Base-by-base conservation (phyloP, 495 filamentous ascomycete species). In the Penicillium subrubescens region DNA sequence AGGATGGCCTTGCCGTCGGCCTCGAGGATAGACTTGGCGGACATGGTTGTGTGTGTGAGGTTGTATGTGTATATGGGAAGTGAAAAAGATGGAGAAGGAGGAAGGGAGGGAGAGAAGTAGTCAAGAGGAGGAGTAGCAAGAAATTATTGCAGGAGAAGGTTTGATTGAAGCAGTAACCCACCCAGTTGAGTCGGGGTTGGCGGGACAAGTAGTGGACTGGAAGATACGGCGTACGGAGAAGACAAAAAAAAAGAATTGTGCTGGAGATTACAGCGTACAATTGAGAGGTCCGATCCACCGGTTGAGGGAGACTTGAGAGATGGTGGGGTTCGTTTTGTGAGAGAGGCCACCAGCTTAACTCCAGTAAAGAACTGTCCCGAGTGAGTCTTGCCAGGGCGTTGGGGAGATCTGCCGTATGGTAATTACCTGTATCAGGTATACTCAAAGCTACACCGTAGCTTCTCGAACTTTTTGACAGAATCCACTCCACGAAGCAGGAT, bases 1-100 rank as follows among this genome's bases (percentile, higher is more conserved):
- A 99, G 85, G 85, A 99, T 98, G 84, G 95, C 95, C 90, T 99
- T 99, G 88, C 95, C 95, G 83, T 99, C 95, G 85, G 96, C 95
- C 83, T 99, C 95, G 87, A 89, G 81, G 74, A 99, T 97, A 63
- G 94, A 90, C 83, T 99, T 99, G 80, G 95, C 96, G 77, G 95
- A 96, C 95, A 99, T 99, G 69, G 70, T 68, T 84, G 74, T 84
- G 74, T 62, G 50, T 27, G 4, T 27, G 25, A 27, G 19, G 12
- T 48, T 68, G 35, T 67, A 60, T 61, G 59, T 50, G 60, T 48
- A 56, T 64, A 67, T 67, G 66, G 31, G 61, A 33, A 7, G 31
- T 33, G 54, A 62, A 48, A 52, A 57, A 57, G 57, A 65, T 51
- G 58, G 31, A 62, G 62, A 67, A 62, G 56, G 21, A 55, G 58